A percentile compares a stretch with the other conserved stretches of the same genome.
Conservation (phyloP, 306 rosid genomes). For the Begonia loranthoides region DNA sequence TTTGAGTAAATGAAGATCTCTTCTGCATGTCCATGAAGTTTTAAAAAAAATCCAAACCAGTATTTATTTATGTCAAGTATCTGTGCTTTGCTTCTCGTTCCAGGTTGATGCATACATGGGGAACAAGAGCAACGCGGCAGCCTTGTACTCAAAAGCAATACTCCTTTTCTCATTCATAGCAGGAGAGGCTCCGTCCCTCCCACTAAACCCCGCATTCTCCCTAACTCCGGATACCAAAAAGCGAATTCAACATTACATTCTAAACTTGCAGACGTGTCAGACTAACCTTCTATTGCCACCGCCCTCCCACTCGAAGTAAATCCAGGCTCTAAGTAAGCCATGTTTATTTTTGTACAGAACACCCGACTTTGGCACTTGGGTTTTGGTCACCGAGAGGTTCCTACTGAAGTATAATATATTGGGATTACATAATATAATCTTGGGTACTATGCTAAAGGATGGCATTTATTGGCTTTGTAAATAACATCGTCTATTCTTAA, state of each 20-base stretch:
- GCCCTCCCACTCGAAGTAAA: slow-evolving; percentile 23
- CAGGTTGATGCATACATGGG: slow-evolving; percentile 74
- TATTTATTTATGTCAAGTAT: not conserved
- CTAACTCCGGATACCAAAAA: slow-evolving; percentile 35
- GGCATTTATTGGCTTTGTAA: slow-evolving; percentile 25
- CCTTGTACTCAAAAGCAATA: slow-evolving; percentile 65
- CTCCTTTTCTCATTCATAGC: slow-evolving; percentile 67
- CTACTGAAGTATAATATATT: slow-evolving; percentile 4
- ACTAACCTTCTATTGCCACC: slow-evolving; percentile 25
- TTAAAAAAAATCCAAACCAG: too few relatives aligned
- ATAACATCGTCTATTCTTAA: slow-evolving; percentile 24
- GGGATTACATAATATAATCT: not conserved
- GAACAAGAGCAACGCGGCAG: slow-evolving; percentile 42
- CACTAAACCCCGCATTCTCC: slow-evolving; percentile 60
- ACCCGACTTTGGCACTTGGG: not conserved
- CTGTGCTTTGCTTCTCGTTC: slow-evolving; percentile 10
- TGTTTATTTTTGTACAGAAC: too few relatives aligned
- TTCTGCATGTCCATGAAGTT: too few relatives aligned
- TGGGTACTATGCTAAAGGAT: slow-evolving; percentile 12
- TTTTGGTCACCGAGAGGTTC: slow-evolving; percentile 6
- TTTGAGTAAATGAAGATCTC: too few relatives aligned
- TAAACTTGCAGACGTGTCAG: slow-evolving; percentile 32
- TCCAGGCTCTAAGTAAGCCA: slow-evolving; percentile 23
- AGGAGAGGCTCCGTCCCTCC: slow-evolving; percentile 60
- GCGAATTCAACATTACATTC: slow-evolving; percentile 55